Base-by-base conservation (phyloP, 805 yeast genomes). In the Candida sanyiensis region DNA sequence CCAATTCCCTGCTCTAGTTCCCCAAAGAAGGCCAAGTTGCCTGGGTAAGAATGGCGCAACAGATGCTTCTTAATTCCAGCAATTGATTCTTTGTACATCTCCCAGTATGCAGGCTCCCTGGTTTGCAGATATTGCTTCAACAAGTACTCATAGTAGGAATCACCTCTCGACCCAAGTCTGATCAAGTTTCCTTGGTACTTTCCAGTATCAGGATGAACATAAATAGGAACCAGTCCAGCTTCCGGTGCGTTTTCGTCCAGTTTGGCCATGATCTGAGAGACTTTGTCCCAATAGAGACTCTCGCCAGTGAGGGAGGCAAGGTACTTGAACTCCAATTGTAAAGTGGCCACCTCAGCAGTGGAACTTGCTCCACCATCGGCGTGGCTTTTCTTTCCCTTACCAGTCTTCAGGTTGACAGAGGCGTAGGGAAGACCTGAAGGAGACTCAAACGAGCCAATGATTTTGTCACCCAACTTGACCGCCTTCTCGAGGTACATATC, bases 111-210 rank as follows among this genome's bases (percentile, higher is more conserved):
- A 2, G 62, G 61, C 47, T 78, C 83, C 44, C 66, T 58, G 2
- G 96, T 86, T 59, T 84, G 89, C 47, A 89, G 61, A 53, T 82
- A 85, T 61, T 87, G 96, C 59, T 88, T 88, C 47, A 88, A 67
- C 32, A 89, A 65, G 57, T 87, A 87, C 62, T 89, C 96, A 56
- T 89, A 88, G 58, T 88, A 89, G 1, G 96, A 85, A 61, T 88
- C 97, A 34, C 96, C 97, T 49, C 96, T 70, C 1, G 95, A 83
- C 0, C 97, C 97, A 40, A 89, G 64, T 46, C 96, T 72, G 44
- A 90, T 85, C 38, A 73, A 60, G 2, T 56, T 51, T 1, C 87
- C 87, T 43, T 67, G 73, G 58, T 75, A 87, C 44, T 67, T 64
- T 5, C 93, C 96, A 0, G 81, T 72, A 29, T 77, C 80, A 7